These are phyloP conservation scores for Coemansia sp. DNA, from an alignment of 371 early-diverging fungal species.

Conservation along the genomic window DNA sequence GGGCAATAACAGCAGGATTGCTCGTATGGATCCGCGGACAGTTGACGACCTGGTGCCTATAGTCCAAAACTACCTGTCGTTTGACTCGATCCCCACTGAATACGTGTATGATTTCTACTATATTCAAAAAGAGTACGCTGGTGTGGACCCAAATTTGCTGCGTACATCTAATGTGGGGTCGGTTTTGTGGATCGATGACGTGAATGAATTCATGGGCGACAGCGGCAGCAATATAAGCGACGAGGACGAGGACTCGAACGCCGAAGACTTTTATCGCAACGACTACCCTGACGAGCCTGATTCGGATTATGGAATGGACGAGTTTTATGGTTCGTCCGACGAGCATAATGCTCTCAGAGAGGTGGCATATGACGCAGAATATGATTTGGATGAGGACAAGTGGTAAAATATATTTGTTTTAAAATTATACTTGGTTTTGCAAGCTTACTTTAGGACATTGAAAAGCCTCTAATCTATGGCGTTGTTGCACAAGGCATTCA, in stretches of 20 bases:
- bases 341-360: conserved; percentile 16
- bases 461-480: not conserved
- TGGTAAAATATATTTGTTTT: not conserved
- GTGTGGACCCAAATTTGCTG: conserved; percentile 7
- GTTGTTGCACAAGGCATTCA: conserved; percentile 14
- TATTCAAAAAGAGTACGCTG: conserved; percentile 17
- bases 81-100: conserved; percentile 19
- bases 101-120: conserved; percentile 55
- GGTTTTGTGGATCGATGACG: conserved; percentile 46
- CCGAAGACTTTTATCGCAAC: conserved; percentile 46
- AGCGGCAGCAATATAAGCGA: conserved; percentile 18
- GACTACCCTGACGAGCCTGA: conserved; percentile 48
- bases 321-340: conserved; percentile 24
- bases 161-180: conserved; percentile 9
- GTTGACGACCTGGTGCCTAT: conserved; percentile 72
- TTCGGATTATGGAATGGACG: conserved; percentile 12
- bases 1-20: conserved; percentile 26
- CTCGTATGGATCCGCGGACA: conserved; percentile 53
- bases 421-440: too few relatives aligned
- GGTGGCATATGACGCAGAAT: conserved; percentile 6
- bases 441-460: too few relatives aligned
- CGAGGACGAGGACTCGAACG: conserved; percentile 49
- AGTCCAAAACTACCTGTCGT: conserved; percentile 67
- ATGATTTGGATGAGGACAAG: conserved; percentile 3
- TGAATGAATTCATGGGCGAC: conserved; percentile 17